Base-by-base conservation (phyloP, 441 rosid species). In the Gossypium lobatum region DNA sequence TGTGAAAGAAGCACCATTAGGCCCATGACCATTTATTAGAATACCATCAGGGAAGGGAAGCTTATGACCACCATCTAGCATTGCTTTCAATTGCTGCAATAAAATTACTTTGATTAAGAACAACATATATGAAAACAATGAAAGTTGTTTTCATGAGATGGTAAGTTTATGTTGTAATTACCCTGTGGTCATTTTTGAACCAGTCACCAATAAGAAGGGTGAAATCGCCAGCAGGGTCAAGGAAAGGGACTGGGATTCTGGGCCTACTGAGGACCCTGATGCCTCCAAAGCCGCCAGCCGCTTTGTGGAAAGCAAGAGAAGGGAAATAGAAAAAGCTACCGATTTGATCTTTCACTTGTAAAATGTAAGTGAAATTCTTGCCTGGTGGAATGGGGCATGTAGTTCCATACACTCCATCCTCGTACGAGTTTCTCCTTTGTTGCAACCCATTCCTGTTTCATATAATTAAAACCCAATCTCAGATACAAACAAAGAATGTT, bases 351-450 rank as follows among this genome's bases (percentile, higher is more conserved):
- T 87, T 89, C 39, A 83, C 81, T 75, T 89, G 91, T 52, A 89
- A 50, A 50, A 60, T 76, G 79, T 89, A 89, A 9, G 89, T 89
- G 82, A 80, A 89, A 77, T 89, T 89, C 74, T 87, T 74, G 6
- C 88, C 91, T 0, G 93, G 89, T 6, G 91, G 91, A 75, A 89
- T 89, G 26, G 91, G 93, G 46, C 93, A 89, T 60, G 88, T 89
- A n/a, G 91, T 89, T 25, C 93, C 93, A n/a, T 77, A 87, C 11
- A 89, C 88, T 76, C 93, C 93, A 66, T 89, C 93, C 72, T 81
- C 73, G 39, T 60, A 89, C 3, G 93, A 89, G 71, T 89, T 89
- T 66, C 75, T 87, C 85, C 93, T 84, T 76, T 84, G 79, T 66
- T 87, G 93, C 57, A 87, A 78, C 4, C 93, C 93, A 74, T 83